These are phyloP conservation scores for Ophiosphaerella narmari DNA, from an alignment of 2,329 filamentous ascomycete genomes.

Conservation along the genomic window DNA sequence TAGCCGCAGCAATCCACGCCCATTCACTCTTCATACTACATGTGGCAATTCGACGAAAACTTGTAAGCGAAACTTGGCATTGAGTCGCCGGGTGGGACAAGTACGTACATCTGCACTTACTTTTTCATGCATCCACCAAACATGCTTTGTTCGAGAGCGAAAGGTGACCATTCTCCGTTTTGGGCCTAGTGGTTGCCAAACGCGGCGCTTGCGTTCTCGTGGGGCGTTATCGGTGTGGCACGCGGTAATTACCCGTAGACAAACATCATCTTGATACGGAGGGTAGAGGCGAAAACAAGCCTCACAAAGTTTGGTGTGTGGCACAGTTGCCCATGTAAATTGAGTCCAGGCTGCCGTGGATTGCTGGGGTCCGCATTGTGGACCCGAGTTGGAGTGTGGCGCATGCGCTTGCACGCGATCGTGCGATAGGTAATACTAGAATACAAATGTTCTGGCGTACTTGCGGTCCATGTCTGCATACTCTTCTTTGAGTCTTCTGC, in stretches of 20 bases:
- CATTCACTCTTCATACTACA: constrained; percentile 9
- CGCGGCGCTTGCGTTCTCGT: not conserved
- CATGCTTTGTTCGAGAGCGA: not conserved
- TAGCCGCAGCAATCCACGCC: constrained; percentile 26
- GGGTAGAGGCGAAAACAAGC: not conserved
- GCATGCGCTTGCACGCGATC: too few relatives aligned
- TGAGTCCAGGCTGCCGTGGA: too few relatives aligned
- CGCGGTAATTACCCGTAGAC: not conserved
- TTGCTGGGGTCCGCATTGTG: too few relatives aligned
- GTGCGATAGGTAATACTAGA: constrained; percentile 16
- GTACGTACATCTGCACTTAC: not conserved
- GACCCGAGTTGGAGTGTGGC: too few relatives aligned
- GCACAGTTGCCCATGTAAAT: too few relatives aligned
- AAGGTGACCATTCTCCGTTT: constrained; percentile 4
- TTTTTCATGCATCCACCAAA: not conserved
- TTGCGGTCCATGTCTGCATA: constrained; percentile 44
- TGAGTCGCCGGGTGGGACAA: not conserved
- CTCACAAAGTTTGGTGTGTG: too few relatives aligned
- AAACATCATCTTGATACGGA: not conserved
- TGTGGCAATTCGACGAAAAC: constrained; percentile 9
- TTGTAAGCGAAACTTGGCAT: not conserved
- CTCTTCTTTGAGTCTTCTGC: constrained; percentile 39
- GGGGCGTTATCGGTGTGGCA: not conserved
- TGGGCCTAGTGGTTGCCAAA: not conserved
- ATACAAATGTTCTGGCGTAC: constrained; percentile 43